phyloP scores from a whole-genome alignment of 2,329 filamentous ascomycete species.

The Talaromyces islandicus region DNA sequence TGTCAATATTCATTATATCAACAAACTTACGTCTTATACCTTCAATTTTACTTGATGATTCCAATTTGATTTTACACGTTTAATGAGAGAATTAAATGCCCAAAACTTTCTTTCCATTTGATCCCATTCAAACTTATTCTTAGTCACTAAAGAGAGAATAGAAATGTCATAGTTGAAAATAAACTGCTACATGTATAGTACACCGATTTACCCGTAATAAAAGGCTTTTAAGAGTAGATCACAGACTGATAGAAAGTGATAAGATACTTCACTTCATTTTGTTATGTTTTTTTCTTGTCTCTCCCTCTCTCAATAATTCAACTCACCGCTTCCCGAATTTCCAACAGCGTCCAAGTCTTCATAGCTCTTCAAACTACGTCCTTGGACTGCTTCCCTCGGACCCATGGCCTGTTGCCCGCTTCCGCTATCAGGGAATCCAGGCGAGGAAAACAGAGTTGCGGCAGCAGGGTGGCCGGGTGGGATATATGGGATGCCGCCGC shows the following conservation, averaged over 20 bases:
- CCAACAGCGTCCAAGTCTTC: conserved; percentile 89
- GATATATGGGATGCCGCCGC: conserved; percentile 23
- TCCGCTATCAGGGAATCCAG: conserved; percentile 47
- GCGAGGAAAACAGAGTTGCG: conserved; percentile 14
- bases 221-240: neutral
- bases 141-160: conserved; percentile 15
- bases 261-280: neutral
- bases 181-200: conserved; percentile 56
- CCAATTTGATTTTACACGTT: too few species aligned
- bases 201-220: neutral
- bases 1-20: neutral
- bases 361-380: conserved; percentile 90
- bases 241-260: neutral
- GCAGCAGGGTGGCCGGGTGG: conserved; percentile 36
- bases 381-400: conserved; percentile 85
- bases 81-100: neutral
- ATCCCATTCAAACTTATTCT: neutral
- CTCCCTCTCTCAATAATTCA: conserved; percentile 66
- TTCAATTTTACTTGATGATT: neutral
- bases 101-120: neutral
- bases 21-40: neutral
- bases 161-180: conserved; percentile 38
- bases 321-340: conserved; percentile 67
- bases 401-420: conserved; percentile 68
- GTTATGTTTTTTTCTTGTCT: neutral